Evolutionary conservation across 2,329 filamentous ascomycete genomes (phyloP), one percentile per base, ranked within the genome.

Genomic region (Albophoma yamanashiensis): DNA sequence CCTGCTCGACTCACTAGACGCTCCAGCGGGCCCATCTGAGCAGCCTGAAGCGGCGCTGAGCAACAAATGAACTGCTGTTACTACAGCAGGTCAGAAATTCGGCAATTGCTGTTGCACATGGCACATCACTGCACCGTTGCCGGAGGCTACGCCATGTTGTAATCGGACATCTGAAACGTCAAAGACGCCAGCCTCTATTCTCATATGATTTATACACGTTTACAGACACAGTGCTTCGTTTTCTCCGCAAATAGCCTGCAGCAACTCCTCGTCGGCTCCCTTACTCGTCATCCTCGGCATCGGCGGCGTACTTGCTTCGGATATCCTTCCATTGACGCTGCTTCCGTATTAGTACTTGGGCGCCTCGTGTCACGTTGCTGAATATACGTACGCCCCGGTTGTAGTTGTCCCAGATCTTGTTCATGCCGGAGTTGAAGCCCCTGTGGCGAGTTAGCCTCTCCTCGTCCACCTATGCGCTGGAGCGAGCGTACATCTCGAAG

Each of bases 241-340:
- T 64, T 58, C 42, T 58, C 56, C 61, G 55, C 31, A 38, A 56
- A 27, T 31, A 45, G 43, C 31, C 47, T 45, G 45, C 60, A 50
- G 47, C 55, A 58, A 58, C 52, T 55, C 60, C 58, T 59, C 65
- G 31, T 55, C 31, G 50, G 20, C 31, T 63, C 67, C 66, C 63
- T 61, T 68, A 70, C 67, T 78, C 75, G 71, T 88, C 86, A 64
- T 87, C 84, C 66, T 89, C 87, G 60, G 80, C 84, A 62, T 82
- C 81, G 78, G 89, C 78, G 70, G 96, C 76, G 77, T 96, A 99
- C 78, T 84, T 88, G 76, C 87, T 80, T 80, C 95, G 93, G 81
- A 99, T 97, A 76, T 99, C 94, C 85, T 97, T 97, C 94, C 94
- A 97, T 95, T 97, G 93, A 72, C 93, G 91, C 93, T 97, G 65